Base-by-base conservation (phyloP, 164 flowering plant genomes). In the Stephania japonica region DNA sequence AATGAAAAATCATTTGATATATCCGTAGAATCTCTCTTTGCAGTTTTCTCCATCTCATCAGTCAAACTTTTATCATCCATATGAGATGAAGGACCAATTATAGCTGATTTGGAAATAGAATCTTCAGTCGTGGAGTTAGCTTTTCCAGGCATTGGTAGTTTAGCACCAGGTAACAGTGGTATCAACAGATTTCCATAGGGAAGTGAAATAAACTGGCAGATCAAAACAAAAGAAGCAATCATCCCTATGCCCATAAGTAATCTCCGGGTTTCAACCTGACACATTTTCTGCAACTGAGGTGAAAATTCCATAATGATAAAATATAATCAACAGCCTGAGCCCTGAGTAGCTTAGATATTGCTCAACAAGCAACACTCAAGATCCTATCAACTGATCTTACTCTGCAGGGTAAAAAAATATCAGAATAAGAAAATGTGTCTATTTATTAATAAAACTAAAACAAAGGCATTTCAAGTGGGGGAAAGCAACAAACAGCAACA, bases 141-240 rank as follows among this genome's bases (percentile, higher is more conserved):
- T 44, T 72, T 73, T 18, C 68, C 80, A 65, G 73, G 63, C 49
- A 61, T 13, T 4, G 76, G 65, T 73, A 32, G 42, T 42, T 78
- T 78, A 19, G 63, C 70, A 47, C 74, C 78, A 32, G 86, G 84
- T 76, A 88, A 65, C 16, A 89, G 71, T 62, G 90, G 88, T 24
- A 75, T 75, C 42, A 89, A 80, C 32, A 86, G 87, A 77, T 76
- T 84, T 67, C 90, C 88, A 85, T 87, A 87, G 0, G 93, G 91
- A 77, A 90, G 87, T 73, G 84, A 76, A 10, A 84, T 67, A 67
- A 85, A 86, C 73, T 90, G 97, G 75, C 85, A 78, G 56, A 87
- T 70, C 59, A 93, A 71, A 76, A 87, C 82, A 74, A 86, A 84
- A 49, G 81, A 26, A 66, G 87, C 89, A 63, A 91, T 80, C 50